Base-by-base conservation (phyloP, 345 rosid species). In the Eucalyptus cloeziana region DNA sequence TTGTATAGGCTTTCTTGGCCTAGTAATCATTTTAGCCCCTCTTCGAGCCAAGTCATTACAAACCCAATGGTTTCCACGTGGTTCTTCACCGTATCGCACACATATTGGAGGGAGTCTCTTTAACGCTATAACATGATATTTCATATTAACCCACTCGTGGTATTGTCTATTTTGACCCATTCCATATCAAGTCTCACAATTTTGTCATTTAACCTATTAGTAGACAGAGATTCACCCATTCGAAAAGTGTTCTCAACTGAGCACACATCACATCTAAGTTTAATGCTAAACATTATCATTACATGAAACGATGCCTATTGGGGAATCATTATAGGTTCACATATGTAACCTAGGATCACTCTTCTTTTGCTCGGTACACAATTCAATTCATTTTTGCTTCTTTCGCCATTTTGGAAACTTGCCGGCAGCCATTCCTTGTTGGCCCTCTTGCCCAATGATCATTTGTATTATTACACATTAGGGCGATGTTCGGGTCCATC, bases 21-120 rank as follows among this genome's bases (percentile, higher is more conserved):
- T 21, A 1, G 27, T 14, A 6, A 71, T 71, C 25, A 3, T 71
- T 71, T 71, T 22, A 21, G 8, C 47, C 30, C 30, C 30, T 76
- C 47, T 4, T 76, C 0, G 0, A 76, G 16, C 25, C 25, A 3
- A 21, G 47, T 6, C 8, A 5, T 37, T 40, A 76, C 47, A 21
- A 22, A 44, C 3, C 45, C 30, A 22, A 15, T 3, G 3, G 3
- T 37, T 76, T 76, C 47, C 83, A 21, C 4, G 0, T 0, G 44
- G 3, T 71, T 37, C 5, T 0, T 71, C 3, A 43, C 1, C 2
- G 2, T 11, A 71, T 40, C 1, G 2, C 25, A 17, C 4, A 5
- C 45, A 21, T 3, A 76, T 4, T 10, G 8, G 45, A 40, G 16
- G 45, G 47, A 14, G 27, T 40, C 8, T 44, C 30, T 40, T 2